Evolutionary conservation across 495 filamentous ascomycete species (phyloP), one percentile per base, ranked within the genome.

Genomic region (Penicillium pulvis): DNA sequence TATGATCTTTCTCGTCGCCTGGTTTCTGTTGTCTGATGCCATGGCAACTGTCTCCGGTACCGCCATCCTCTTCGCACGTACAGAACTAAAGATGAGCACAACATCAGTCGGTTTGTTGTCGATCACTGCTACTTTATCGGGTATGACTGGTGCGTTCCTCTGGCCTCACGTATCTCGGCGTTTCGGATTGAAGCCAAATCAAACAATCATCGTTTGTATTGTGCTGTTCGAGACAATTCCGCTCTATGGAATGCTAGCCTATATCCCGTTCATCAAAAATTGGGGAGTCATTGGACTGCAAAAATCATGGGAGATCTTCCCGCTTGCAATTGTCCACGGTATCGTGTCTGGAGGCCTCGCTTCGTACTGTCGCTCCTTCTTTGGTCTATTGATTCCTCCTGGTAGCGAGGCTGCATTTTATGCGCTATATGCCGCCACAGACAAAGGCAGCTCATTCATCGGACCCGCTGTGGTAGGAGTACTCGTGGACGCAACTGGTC

Each of bases 361-460:
- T 48, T 88, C 87, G 12, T 96, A 96, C 71, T 96, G 92, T 66
- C 86, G 92, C 2, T 90, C 87, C 51, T 79, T 96, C 51, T 97
- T 86, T 62, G 92, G 91, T 7, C 85, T 93, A 69, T 75, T 97
- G 50, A 85, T 97, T 65, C 92, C 92, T 5, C 90, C 91, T 0
- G 92, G 92, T n/a, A 91, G 82, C 28, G 92, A 97, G 70, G 92
- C 92, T 0, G 90, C 92, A 0, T 97, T 97, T 64, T 97, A 92
- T 71, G 92, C 92, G 0, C 80, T 97, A 6, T 97, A 96, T 63
- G 92, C 92, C 4, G 93, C 94, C 51, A 97, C 92, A 8, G 92
- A 97, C 66, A 97, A 97, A 69, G 92, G 92, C 0, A 91, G 87
- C 28, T 91, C 87, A 58, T 83, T 97, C 30, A 92, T 97, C 60